Evolutionary conservation across 768 basidiomycete genomes (phyloP), one percentile per base, ranked within the genome.

Genomic region (Lactifluus piperatus): DNA sequence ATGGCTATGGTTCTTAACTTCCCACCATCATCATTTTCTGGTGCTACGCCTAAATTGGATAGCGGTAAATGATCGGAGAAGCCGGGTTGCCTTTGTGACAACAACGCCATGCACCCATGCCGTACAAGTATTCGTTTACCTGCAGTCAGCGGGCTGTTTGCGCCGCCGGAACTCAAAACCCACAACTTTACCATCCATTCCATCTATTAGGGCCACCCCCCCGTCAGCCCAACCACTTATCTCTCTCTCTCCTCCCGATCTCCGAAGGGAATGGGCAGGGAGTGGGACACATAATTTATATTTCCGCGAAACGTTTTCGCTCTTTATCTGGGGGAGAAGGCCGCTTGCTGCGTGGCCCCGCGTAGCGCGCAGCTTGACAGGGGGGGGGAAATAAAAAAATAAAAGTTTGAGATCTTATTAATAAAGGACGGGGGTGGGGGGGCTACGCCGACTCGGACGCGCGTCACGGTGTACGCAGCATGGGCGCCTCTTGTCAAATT

Each of bases 301-400:
- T 52, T 41, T 2, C 4, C 27, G 37, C 10, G 37, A 52, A 37
- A 39, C 16, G 18, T 5, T 51, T 51, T 39, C 26, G 26, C 37
- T n/a, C n/a, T n/a, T n/a, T n/a, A n/a, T n/a, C n/a, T n/a, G n/a
- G 32, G 16, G 37, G 27, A 24, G n/a, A 29, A 2, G 37, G 37
- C 51, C 51, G 41, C n/a, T n/a, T n/a, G n/a, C n/a, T 37, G 50
- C 34, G 57, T 39, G 34, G 51, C 51, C 56, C 52, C 58, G 58
- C 51, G 58, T 49, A 49, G 30, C 52, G 52, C 52, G 52, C 58
- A 50, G 13, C 24, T 30, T 34, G 52, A 43, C 27, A 53, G 44
- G 20, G 51, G 4, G n/a, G 41, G n/a, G n/a, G n/a, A n/a, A n/a
- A n/a, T 26, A 18, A 22, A 34, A 11, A 34, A 34, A 5, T 11